Evolutionary conservation across 2,329 filamentous ascomycete species (phyloP), one percentile per base, ranked within the genome.

Genomic region (Domatiomyces globalis): DNA sequence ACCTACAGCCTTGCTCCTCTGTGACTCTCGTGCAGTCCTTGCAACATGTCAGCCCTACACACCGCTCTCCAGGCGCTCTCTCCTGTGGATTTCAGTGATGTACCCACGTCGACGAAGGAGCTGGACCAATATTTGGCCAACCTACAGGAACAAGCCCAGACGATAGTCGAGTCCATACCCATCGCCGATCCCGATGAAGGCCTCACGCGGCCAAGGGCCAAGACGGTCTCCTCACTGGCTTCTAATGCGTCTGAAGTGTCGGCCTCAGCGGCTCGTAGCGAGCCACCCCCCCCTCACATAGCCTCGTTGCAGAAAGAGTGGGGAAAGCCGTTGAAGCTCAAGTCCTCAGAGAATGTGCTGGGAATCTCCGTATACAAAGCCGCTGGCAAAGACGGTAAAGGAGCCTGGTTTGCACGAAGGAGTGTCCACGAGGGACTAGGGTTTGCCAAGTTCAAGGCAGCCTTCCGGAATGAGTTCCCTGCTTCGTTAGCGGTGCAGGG

Each of bases 391-490:
- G 90, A 96, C 66, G 81, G 87, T 39, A 83, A 83, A 57, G 90
- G 89, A 1, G 76, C 85, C 6, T 96, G 90, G 90, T 96, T 95
- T 67, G 87, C 87, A 20, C 73, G 90, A 51, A 74, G 84, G 47
- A 94, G 87, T 63, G 74, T 94, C 18, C 88, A 95, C 62, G 80
- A 85, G 60, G 85, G 83, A 0, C 65, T 94, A 18, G 74, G 81
- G 0, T 95, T 94, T 65, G 76, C 78, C 18, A 81, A 79, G 63
- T 94, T 87, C 82, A 84, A 82, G 70, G 73, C 74, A 48, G 87
- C 84, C 2, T 76, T 95, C 62, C 75, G 85, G 64, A 73, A 75
- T 19, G 90, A 96, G 70, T 92, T 95, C 65, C 73, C 77, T 0
- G 84, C 89, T 67, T 87, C 83, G 15, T 70, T 94, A 65, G 81